phyloP scores from a whole-genome alignment of 2,329 filamentous ascomycete genomes.

The Thyridium curvatum region DNA sequence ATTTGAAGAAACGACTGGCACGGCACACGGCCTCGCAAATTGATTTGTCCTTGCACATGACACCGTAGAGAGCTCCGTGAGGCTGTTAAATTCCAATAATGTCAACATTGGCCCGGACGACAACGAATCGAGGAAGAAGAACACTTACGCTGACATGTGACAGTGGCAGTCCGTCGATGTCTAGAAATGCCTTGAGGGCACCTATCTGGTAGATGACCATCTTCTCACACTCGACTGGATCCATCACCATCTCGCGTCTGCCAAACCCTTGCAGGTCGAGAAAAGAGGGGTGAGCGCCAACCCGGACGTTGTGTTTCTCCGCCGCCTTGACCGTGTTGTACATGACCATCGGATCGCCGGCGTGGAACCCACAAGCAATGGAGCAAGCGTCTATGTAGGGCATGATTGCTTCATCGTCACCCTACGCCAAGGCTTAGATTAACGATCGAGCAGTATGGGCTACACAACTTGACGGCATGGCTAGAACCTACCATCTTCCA shows the following conservation, averaged over 20 bases:
- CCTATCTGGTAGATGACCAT: slow-evolving; percentile 6
- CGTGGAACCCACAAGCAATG: slow-evolving; percentile 7
- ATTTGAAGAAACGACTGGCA: too few species aligned
- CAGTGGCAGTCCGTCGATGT: slow-evolving; percentile 13
- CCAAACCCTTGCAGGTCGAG: slow-evolving; percentile 6
- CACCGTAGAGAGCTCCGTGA: too few species aligned
- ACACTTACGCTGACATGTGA: slow-evolving; percentile 2
- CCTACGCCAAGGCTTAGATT: too few species aligned
- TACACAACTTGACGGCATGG: too few species aligned
- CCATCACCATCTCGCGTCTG: slow-evolving; percentile 6
- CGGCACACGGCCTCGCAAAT: too few species aligned
- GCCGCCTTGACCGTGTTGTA: slow-evolving; percentile 3
- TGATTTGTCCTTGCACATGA: too few species aligned
- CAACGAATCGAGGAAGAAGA: too few species aligned
- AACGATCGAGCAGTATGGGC: too few species aligned
- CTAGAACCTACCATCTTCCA: too few species aligned
- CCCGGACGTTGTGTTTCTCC: slow-evolving; percentile 2
- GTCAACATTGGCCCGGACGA: too few species aligned
- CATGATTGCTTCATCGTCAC: neutral
- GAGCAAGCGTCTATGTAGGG: neutral
- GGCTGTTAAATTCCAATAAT: too few species aligned
- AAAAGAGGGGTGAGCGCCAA: slow-evolving; percentile 6
- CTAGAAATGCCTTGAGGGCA: slow-evolving; percentile 5
- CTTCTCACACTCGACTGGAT: slow-evolving; percentile 4
- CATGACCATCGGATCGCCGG: slow-evolving; percentile 7